Evolutionary conservation across 2,329 filamentous ascomycete species (phyloP), one percentile per base, ranked within the genome.

Genomic region (Beauveria sp.): DNA sequence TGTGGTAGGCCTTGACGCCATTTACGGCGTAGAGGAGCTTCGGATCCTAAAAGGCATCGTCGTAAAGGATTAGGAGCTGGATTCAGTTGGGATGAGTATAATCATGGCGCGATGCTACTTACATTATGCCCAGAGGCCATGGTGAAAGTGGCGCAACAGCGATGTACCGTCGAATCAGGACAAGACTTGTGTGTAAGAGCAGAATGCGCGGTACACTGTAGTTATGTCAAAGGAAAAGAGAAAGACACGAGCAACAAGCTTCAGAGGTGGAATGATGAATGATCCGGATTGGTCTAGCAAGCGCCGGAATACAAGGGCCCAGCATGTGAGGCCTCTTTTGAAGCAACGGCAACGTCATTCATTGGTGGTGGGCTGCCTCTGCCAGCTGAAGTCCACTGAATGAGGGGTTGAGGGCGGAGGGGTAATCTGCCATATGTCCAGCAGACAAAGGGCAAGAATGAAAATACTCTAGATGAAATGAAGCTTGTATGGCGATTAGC

Each of bases 1-100:
- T 86, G 72, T 97, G 91, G 77, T 91, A 96, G 65, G 93, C 94
- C 66, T 87, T 88, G 70, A 99, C 93, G 77, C 91, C 91, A 66
- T 88, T 86, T 72, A 97, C 82, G 68, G 85, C 84, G 72, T 88
- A 88, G 63, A 88, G 75, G 63, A 88, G 78, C 74, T 85, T 88
- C 46, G 85, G 85, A 65, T 88, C 85, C 80, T 83, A 18, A 24
- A 52, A 3, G 37, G 22, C 9, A 37, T 47, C n/a, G 14, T 47
- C 28, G 7, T 6, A 7, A 28, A 40, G 12, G 43, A 2, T 47
- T 37, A 40, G 44, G 5, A 5, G 34, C 53, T 20, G 14, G 3
- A 20, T 5, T n/a, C 7, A 14, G 24, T 12, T 5, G n/a, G 20
- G 16, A 12, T 20, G 16, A 53, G 47, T 18, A 12, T 22, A 2